Evolutionary conservation across 306 rosid species (phyloP).

Genomic region (Morella rubra): DNA sequence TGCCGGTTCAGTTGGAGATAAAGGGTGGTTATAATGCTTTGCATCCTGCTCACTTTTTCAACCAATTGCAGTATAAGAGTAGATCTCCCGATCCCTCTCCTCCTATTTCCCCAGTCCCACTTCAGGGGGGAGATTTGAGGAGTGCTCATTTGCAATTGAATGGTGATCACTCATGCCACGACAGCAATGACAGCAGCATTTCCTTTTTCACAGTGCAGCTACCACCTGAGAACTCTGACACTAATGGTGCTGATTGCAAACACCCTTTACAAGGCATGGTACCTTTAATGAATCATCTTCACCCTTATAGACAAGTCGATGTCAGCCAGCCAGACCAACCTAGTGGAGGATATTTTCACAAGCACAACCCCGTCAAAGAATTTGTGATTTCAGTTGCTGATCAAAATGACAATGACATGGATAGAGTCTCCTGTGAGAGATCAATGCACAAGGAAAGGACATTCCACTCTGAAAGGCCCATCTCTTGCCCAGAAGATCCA

Average conservation of each 20-base stretch:
- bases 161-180: slow-evolving; percentile 41
- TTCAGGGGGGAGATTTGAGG: slow-evolving; percentile 43
- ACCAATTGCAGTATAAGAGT: slow-evolving; percentile 35
- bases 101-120: slow-evolving; percentile 37
- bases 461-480: slow-evolving; percentile 39
- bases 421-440: slow-evolving; percentile 35
- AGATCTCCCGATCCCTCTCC: slow-evolving; percentile 30
- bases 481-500: slow-evolving; percentile 33
- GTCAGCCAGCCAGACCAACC: slow-evolving; percentile 27
- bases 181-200: slow-evolving; percentile 41
- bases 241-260: slow-evolving; percentile 24
- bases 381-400: slow-evolving; percentile 21
- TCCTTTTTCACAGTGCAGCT: slow-evolving; percentile 44
- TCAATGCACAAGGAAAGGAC: slow-evolving; percentile 37
- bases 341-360: slow-evolving; percentile 31
- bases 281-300: slow-evolving; percentile 30
- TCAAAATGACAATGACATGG: slow-evolving; percentile 33
- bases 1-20: slow-evolving; percentile 33
- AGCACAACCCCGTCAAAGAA: slow-evolving; percentile 30
- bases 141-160: slow-evolving; percentile 39
- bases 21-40: slow-evolving; percentile 38
- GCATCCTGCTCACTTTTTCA: slow-evolving; percentile 39
- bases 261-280: slow-evolving; percentile 31
- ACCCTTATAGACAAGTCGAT: slow-evolving; percentile 30
- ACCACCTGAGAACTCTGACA: slow-evolving; percentile 33